Evolutionary conservation across 352 stramenopile genomes (phyloP).

Genomic region (Pythium sp.): DNA sequence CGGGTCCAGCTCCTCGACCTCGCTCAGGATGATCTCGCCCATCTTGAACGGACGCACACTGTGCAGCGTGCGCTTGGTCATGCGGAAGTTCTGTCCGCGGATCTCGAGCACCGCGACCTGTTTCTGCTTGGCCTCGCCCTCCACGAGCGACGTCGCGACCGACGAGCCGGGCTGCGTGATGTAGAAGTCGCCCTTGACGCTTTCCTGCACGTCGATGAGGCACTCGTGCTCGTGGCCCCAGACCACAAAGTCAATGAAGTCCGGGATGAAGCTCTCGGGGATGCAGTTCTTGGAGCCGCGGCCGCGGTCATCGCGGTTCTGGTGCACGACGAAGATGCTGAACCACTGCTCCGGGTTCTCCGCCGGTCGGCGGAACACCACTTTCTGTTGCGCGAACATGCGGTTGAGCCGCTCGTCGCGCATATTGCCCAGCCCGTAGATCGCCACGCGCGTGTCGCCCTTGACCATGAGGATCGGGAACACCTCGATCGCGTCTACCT

Average conservation of each 20-base stretch:
- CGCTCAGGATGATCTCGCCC: slow-evolving; percentile 85
- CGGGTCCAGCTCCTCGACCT: slow-evolving; percentile 87
- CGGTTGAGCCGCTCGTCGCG: slow-evolving; percentile 97
- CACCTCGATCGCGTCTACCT: slow-evolving; percentile 94
- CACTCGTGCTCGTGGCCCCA: slow-evolving; percentile 99
- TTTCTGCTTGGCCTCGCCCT: slow-evolving; percentile 85
- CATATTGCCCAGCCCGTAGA: slow-evolving; percentile 98
- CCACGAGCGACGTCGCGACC: slow-evolving; percentile 94
- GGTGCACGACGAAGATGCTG: slow-evolving; percentile 98
- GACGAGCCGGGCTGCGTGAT: slow-evolving; percentile 96
- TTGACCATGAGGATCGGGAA: slow-evolving; percentile 96
- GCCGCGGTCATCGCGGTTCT: slow-evolving; percentile 96
- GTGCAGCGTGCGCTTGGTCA: slow-evolving; percentile 80
- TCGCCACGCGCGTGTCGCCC: slow-evolving; percentile 91
- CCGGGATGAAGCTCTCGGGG: slow-evolving; percentile 96
- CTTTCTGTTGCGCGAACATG: slow-evolving; percentile 96
- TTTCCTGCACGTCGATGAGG: slow-evolving; percentile 92
- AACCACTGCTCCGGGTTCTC: slow-evolving; percentile 90
- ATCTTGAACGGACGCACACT: slow-evolving; percentile 94
- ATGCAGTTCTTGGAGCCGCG: slow-evolving; percentile 96
- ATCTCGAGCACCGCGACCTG: slow-evolving; percentile 90
- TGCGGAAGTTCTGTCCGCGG: slow-evolving; percentile 85
- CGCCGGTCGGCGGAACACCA: slow-evolving; percentile 90
- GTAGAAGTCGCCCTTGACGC: slow-evolving; percentile 94
- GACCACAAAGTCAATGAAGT: slow-evolving; percentile 97